Percentiles rank a stretch among this genome's conserved stretches.
phyloP scores from a whole-genome alignment of 306 rosid species.

The Hippophae rhamnoides region DNA sequence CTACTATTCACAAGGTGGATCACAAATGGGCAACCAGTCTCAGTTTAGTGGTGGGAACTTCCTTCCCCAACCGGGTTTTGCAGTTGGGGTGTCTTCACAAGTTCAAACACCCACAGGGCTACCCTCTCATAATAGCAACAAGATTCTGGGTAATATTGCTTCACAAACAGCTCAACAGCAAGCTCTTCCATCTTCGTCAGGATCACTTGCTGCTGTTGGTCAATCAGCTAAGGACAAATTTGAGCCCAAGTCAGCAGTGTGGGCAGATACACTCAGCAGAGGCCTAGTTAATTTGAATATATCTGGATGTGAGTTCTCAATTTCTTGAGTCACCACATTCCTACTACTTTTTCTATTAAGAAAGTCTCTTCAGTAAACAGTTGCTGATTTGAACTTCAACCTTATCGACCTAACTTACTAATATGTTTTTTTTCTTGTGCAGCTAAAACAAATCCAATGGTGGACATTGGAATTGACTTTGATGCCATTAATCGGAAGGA shows the following conservation, averaged over 20 bases:
- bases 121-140: conserved; percentile 21
- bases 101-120: conserved; percentile 33
- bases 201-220: conserved; percentile 39
- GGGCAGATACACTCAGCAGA: conserved; percentile 91
- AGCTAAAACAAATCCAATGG: conserved; percentile 79
- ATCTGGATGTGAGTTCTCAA: conserved; percentile 73
- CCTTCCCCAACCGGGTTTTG: conserved; percentile 20
- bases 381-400: no score
- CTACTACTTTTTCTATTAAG: not conserved
- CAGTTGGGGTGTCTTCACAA: conserved; percentile 21
- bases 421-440: conserved; percentile 29
- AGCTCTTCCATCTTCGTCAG: conserved; percentile 30
- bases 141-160: conserved; percentile 30
- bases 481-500: conserved; percentile 90
- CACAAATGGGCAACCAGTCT: conserved; percentile 29
- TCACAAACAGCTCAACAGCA: conserved; percentile 43
- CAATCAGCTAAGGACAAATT: conserved; percentile 78
- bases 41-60: conserved; percentile 43
- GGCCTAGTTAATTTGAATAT: conserved; percentile 92
- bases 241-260: conserved; percentile 89
- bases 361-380: not conserved
- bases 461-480: conserved; percentile 90
- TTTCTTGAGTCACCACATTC: not conserved
- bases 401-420: not conserved
- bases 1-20: not conserved